Conservation (phyloP, 805 yeast genomes). For the Candida boidinii region DNA sequence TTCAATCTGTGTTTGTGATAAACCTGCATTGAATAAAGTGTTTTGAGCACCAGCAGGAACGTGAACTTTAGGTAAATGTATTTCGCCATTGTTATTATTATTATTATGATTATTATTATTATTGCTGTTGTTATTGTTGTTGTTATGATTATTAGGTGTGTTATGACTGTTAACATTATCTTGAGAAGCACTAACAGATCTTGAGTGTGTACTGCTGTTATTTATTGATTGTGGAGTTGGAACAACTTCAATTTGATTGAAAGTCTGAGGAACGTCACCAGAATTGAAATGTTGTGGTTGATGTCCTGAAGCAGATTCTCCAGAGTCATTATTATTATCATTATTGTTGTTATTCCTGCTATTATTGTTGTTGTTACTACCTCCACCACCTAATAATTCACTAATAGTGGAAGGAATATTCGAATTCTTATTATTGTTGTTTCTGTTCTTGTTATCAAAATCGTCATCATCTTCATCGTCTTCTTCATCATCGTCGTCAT, state of each 20-base stretch:
- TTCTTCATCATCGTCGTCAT: slow-evolving; percentile 5
- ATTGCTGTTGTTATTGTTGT: slow-evolving; percentile 17
- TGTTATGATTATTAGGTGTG: slow-evolving; percentile 1
- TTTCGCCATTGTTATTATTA: slow-evolving; percentile 12
- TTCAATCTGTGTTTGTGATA: slow-evolving; percentile 61
- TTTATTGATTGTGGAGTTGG: slow-evolving; percentile 25
- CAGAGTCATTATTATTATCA: slow-evolving; percentile 1
- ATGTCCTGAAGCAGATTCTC: not conserved
- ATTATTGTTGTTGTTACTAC: not conserved
- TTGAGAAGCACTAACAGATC: not conserved
- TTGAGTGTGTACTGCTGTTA: slow-evolving; percentile 4
- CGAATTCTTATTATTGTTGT: not conserved
- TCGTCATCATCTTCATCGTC: not conserved
- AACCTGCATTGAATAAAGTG: slow-evolving; percentile 57
- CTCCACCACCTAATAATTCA: slow-evolving; percentile 2
- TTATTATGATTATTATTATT: slow-evolving; percentile 1
- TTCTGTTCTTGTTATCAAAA: slow-evolving; percentile 1
- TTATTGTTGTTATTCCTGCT: not conserved
- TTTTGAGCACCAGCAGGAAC: slow-evolving; percentile 70
- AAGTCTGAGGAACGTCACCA: no score
- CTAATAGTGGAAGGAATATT: slow-evolving; percentile 1
- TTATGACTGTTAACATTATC: not conserved
- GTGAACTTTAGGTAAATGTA: slow-evolving; percentile 51
- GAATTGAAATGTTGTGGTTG: not conserved
- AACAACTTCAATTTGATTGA: no score